These are phyloP conservation scores for Carex arenaria DNA, from an alignment of 202 grass and related monocot species.

Conservation along the genomic window DNA sequence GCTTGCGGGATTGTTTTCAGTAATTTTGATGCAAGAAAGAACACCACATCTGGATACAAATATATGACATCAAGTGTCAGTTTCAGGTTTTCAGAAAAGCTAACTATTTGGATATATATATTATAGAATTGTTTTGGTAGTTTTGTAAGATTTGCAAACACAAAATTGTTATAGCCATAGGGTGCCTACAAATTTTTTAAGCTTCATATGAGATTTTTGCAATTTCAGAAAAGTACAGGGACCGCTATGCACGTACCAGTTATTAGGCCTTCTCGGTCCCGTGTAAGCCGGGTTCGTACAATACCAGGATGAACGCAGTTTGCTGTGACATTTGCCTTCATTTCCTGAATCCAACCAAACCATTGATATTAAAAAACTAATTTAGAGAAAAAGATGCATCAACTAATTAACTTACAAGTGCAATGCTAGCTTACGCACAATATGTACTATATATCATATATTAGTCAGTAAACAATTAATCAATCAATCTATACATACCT, in stretches of 20 bases:
- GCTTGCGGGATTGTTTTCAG: constrained; percentile 95
- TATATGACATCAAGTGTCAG: not conserved
- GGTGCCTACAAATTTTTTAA: not conserved
- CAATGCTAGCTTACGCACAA: constrained; percentile 8
- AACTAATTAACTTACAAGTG: constrained; percentile 17
- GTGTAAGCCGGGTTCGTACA: constrained; percentile 84
- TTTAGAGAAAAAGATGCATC: not conserved
- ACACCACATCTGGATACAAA: constrained; percentile 51
- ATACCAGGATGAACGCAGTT: constrained; percentile 99
- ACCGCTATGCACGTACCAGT: constrained; percentile 38
- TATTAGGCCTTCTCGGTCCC: constrained; percentile 75
- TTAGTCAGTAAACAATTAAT: constrained; percentile 2
- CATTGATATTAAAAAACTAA: constrained; percentile 15
- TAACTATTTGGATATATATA: constrained; percentile 4
- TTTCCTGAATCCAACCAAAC: constrained; percentile 36
- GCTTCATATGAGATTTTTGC: not conserved
- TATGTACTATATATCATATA: not conserved
- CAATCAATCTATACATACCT: constrained; percentile 7
- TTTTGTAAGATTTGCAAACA: not conserved
- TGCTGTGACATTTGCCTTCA: constrained; percentile 65
- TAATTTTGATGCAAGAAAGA: constrained; percentile 86
- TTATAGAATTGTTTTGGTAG: not conserved
- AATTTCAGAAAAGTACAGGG: not conserved
- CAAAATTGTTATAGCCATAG: not conserved
- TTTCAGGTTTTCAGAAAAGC: not conserved